Base-by-base conservation (phyloP, 2,329 filamentous ascomycete genomes). In the Ceratocystis destructans region DNA sequence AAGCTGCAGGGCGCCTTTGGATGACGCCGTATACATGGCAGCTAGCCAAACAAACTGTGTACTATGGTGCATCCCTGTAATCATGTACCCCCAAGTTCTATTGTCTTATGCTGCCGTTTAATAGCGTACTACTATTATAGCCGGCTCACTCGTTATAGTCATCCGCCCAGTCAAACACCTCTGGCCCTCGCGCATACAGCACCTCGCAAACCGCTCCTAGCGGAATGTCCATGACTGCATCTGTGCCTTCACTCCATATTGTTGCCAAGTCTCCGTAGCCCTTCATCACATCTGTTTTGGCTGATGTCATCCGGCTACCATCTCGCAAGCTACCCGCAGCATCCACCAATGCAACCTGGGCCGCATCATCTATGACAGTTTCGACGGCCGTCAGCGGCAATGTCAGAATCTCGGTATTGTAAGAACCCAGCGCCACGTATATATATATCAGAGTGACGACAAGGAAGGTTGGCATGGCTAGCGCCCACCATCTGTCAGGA, bases 181-280 rank as follows among this genome's bases (percentile, higher is more conserved):
- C 45, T 10, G 62, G 33, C 5, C 28, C 46, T 22, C 28, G 62
- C 31, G 62, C 92, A 75, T 97, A 99, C 25, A 99, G 74, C 44
- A 99, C 86, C 77, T 99, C 92, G 73, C 93, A 97, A 1, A 97
- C 93, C 0, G 93, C 94, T 8, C 91, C 92, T 70, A 97, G 83
- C 6, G 94, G 94, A 62, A 99, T 87, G 77, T 99, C 94, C 89
- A 99, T 89, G 6, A 97, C 94, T 1, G 91, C 94, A 79, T 99
- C 94, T 0, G 94, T 99, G 20, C 94, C 91, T 71, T 89, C 86
- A 72, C 86, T 91, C 94, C 94, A 99, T 20, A 96, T 81, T 67
- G 80, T 82, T 72, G 90, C 83, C 70, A 82, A 71, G 67, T 69
- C 71, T 46, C 76, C 78, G 37, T 72, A 72, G 50, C 74, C 74